Evolutionary conservation across 2,329 filamentous ascomycete species (phyloP).

Genomic region (Onygena corvina): DNA sequence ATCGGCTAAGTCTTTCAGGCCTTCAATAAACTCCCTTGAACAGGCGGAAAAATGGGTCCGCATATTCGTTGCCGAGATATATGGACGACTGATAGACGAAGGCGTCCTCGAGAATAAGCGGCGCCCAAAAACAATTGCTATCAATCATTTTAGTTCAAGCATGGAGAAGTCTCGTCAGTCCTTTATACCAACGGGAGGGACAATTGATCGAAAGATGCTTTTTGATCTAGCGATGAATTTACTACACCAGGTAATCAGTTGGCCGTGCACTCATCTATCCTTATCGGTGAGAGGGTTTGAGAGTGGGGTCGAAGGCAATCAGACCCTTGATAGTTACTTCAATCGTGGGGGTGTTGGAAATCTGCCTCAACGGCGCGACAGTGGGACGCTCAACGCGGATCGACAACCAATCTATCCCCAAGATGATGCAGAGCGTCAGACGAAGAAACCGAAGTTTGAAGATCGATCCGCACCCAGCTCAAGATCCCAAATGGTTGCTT

Average conservation of each 20-base stretch:
- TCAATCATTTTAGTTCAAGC: slow-evolving; percentile 65
- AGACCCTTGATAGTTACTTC: slow-evolving; percentile 77
- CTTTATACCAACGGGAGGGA: slow-evolving; percentile 63
- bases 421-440: background rate
- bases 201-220: slow-evolving; percentile 58
- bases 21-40: slow-evolving; percentile 63
- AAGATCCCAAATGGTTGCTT: background rate
- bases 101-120: slow-evolving; percentile 78
- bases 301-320: slow-evolving; percentile 70
- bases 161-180: slow-evolving; percentile 64
- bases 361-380: background rate
- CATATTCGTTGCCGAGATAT: slow-evolving; percentile 88
- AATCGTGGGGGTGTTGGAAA: slow-evolving; percentile 37
- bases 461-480: background rate
- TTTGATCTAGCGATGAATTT: slow-evolving; percentile 66
- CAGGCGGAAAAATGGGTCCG: slow-evolving; percentile 75
- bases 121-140: slow-evolving; percentile 69
- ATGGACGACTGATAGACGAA: slow-evolving; percentile 77
- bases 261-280: slow-evolving; percentile 86
- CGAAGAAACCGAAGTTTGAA: background rate
- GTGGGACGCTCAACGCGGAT: background rate
- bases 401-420: background rate
- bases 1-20: slow-evolving; percentile 88
- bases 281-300: slow-evolving; percentile 87
- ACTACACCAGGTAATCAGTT: slow-evolving; percentile 64